phyloP scores from a whole-genome alignment of 2,329 filamentous ascomycete genomes.

The Daldinia sp. region DNA sequence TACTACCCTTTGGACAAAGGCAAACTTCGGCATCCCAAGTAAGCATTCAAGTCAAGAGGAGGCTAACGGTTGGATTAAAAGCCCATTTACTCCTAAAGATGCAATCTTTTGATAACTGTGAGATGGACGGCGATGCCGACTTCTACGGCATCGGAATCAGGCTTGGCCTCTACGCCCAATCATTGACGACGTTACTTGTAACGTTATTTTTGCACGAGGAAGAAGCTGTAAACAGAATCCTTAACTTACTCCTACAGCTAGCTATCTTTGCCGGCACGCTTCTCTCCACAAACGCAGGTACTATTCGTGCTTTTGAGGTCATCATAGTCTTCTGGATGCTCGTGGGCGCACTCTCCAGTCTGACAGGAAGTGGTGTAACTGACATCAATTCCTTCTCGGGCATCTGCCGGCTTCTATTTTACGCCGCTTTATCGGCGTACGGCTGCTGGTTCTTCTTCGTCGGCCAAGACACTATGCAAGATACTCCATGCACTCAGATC shows the following conservation, averaged over 20 bases:
- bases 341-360: slow-evolving; percentile 18
- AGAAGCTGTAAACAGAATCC: slow-evolving; percentile 14
- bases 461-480: slow-evolving; percentile 14
- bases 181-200: slow-evolving; percentile 16
- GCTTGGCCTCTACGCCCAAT: slow-evolving; percentile 26
- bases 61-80: background rate
- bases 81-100: background rate
- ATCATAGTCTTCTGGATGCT: slow-evolving; percentile 25
- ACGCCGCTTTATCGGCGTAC: slow-evolving; percentile 24
- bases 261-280: slow-evolving; percentile 22
- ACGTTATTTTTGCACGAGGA: slow-evolving; percentile 23
- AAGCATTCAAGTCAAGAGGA: background rate
- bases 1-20: background rate
- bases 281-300: slow-evolving; percentile 4
- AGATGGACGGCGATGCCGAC: slow-evolving; percentile 20
- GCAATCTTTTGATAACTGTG: slow-evolving; percentile 5
- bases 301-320: slow-evolving; percentile 20
- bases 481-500: slow-evolving; percentile 13
- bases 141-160: slow-evolving; percentile 28
- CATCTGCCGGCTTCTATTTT: slow-evolving; percentile 17
- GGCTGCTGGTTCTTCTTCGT: slow-evolving; percentile 29
- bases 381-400: slow-evolving; percentile 15
- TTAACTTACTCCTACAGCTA: slow-evolving; percentile 24
- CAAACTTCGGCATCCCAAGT: background rate
- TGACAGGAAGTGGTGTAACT: slow-evolving; percentile 12